Conservation (phyloP, 2,329 filamentous ascomycete genomes). For the Pseudogymnoascus sp. region DNA sequence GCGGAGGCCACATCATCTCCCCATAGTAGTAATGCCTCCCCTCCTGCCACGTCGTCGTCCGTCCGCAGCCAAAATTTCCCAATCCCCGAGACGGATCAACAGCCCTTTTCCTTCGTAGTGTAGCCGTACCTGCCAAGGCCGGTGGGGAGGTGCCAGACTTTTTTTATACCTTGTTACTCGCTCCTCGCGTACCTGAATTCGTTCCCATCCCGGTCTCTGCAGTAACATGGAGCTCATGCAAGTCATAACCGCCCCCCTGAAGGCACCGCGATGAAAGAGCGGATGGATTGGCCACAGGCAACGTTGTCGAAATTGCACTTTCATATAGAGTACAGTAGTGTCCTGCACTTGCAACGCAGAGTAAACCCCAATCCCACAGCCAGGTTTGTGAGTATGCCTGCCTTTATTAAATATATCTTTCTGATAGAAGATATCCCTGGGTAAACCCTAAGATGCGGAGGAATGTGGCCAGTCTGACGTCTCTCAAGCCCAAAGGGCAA, state of each 20-base stretch:
- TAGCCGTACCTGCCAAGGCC: neutral
- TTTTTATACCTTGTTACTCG: neutral
- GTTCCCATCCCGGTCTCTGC: neutral
- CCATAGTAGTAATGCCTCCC: neutral
- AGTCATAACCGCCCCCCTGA: slow-evolving; percentile 1
- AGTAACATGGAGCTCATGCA: neutral
- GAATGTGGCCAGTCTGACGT: neutral
- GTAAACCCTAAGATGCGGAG: neutral
- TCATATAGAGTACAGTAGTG: slow-evolving; percentile 4
- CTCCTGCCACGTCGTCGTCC: neutral
- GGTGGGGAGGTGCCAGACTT: neutral
- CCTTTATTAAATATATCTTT: neutral
- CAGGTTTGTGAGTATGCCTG: neutral
- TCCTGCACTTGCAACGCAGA: neutral
- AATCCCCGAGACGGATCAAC: neutral
- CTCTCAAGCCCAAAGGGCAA: neutral
- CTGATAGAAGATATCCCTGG: slow-evolving; percentile 5
- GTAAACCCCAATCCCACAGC: neutral
- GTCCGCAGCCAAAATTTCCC: neutral
- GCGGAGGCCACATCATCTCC: neutral
- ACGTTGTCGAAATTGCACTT: neutral
- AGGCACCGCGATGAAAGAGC: neutral
- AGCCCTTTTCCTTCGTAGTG: neutral
- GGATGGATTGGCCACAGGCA: neutral
- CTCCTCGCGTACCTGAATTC: slow-evolving; percentile 1